Base-by-base conservation (phyloP, 2,329 filamentous ascomycete genomes). In the Zelopaecilomyces penicillatus region DNA sequence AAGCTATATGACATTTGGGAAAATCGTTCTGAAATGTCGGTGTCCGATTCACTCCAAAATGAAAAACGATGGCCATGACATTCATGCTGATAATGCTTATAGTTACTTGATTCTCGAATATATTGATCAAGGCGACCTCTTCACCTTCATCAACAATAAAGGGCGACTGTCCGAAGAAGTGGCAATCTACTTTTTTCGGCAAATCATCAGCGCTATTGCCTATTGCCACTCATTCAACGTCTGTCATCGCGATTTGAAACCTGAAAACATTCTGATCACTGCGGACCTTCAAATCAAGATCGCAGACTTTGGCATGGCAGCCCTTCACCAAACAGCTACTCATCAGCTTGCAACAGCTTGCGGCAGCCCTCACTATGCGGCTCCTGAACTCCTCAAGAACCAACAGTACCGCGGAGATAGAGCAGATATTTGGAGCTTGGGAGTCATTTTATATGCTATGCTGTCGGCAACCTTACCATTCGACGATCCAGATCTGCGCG, bases 251-350 rank as follows among this genome's bases (percentile, higher is more conserved):
- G 93, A 98, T 56, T 73, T 98, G 43, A 98, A 98, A 65, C 93
- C 90, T 0, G 93, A 98, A 66, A 98, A 98, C 57, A 96, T 98
- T 38, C 73, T 98, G 12, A 74, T 98, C 41, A 89, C 89, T 46
- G 71, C 72, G 3, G 71, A 83, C 39, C 76, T 83, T 43, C 81
- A 86, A 46, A 82, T 97, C 63, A 98, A 97, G 66, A 82, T 98
- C 55, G 91, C 91, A 42, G 93, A 98, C 63, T 98, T 98, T 63
- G 91, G 93, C 36, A 96, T 98, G 90, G 93, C 93, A 37, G 91
- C 91, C 4, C 73, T 97, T 36, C 80, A 83, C 51, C 91, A 97
- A 62, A 86, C 86, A 4, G 76, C 80, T 27, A 83, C 81, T 6
- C 83, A 88, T 52, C 82, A 83, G 59, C 76, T 98, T 29, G 85